These are phyloP conservation scores for Termitomyces titanicus DNA, from an alignment of 768 basidiomycete genomes.

Conservation along the genomic window DNA sequence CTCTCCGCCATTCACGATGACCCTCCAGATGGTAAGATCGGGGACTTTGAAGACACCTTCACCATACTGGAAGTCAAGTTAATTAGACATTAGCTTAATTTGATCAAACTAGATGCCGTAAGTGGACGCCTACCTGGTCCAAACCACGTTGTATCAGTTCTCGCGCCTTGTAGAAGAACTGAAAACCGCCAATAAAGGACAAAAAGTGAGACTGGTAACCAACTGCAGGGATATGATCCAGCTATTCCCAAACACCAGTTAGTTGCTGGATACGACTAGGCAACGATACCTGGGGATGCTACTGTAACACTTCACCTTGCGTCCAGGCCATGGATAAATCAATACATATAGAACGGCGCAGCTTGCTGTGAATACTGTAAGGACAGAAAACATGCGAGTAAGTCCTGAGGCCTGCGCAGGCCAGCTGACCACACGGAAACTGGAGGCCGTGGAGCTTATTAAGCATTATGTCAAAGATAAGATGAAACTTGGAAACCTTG, in stretches of 20 bases:
- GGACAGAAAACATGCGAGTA: too few relatives aligned
- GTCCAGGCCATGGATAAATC: neutral
- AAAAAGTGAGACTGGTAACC: conserved; percentile 21
- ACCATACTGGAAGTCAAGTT: conserved; percentile 14
- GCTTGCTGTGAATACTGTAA: too few relatives aligned
- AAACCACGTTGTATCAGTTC: conserved; percentile 23
- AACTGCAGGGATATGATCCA: conserved; percentile 20
- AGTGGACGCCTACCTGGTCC: conserved; percentile 14
- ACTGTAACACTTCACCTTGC: neutral
- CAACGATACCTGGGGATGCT: too few relatives aligned
- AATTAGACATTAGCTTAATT: neutral
- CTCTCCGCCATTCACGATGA: conserved; percentile 29
- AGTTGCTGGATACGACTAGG: neutral
- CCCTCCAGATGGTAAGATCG: conserved; percentile 30
- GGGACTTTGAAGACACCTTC: conserved; percentile 13
- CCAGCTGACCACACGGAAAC: too few relatives aligned
- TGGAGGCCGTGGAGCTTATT: too few relatives aligned
- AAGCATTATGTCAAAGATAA: too few relatives aligned
- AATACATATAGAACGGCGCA: neutral
- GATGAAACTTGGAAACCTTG: too few relatives aligned
- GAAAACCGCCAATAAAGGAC: conserved; percentile 14
- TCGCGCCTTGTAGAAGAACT: conserved; percentile 19
- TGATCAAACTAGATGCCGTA: neutral
- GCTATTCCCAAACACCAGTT: neutral
- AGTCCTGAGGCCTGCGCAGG: too few relatives aligned